Evolutionary conservation across 768 basidiomycete species (phyloP).

Genomic region (Russula virescens): DNA sequence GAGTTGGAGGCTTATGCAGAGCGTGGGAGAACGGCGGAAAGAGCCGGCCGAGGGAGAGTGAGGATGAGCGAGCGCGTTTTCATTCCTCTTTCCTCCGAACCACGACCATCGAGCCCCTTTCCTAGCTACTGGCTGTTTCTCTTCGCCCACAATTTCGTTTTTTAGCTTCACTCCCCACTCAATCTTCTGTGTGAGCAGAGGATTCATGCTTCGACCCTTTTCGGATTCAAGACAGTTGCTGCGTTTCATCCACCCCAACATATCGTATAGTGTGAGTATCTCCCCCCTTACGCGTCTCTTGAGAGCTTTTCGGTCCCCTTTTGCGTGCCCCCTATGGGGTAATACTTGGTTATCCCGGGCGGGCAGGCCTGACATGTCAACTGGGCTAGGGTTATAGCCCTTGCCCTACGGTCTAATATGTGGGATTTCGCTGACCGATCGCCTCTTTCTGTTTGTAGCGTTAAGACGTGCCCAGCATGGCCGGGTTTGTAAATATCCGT

Average conservation of each 20-base stretch:
- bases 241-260: constrained; percentile 40
- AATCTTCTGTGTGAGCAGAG: constrained; percentile 68
- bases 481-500: constrained; percentile 87
- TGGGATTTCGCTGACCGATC: constrained; percentile 2
- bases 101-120: constrained; percentile 14
- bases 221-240: constrained; percentile 65
- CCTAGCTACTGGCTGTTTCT: constrained; percentile 17
- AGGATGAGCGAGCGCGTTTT: background rate
- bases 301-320: constrained; percentile 31
- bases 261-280: constrained; percentile 37
- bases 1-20: background rate
- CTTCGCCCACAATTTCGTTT: constrained; percentile 58
- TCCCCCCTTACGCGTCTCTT: constrained; percentile 40
- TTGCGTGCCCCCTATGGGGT: background rate
- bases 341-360: background rate
- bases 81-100: background rate
- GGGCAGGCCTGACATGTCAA: background rate
- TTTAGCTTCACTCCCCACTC: constrained; percentile 36
- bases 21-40: constrained; percentile 10
- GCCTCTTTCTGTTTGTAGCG: constrained; percentile 37
- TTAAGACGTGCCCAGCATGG: constrained; percentile 75
- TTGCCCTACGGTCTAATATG: background rate
- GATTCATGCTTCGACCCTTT: constrained; percentile 94
- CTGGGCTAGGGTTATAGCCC: background rate
- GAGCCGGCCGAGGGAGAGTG: background rate